Conservation (phyloP, 2,329 filamentous ascomycete genomes). For the Fusarium sp. region DNA sequence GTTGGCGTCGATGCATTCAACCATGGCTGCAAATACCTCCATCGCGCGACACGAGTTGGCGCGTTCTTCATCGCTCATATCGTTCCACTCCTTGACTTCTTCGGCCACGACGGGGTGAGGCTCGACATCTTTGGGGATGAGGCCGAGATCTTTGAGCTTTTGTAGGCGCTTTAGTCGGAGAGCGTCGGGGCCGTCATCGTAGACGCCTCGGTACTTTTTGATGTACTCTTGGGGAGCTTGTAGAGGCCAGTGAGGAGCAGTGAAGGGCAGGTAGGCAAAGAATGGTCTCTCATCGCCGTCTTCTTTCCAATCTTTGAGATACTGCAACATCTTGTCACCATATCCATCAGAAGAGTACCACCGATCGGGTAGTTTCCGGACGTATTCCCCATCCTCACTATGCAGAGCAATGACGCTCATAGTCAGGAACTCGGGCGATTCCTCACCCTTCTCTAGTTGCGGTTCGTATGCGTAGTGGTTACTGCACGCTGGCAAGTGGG, state of each 20-base stretch:
- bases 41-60: constrained; percentile 42
- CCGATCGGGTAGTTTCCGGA: constrained; percentile 48
- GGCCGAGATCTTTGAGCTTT: constrained; percentile 55
- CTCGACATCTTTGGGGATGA: constrained; percentile 49
- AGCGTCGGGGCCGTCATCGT: constrained; percentile 69
- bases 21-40: constrained; percentile 68
- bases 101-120: constrained; percentile 30
- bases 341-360: constrained; percentile 61
- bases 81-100: constrained; percentile 18
- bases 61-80: constrained; percentile 13
- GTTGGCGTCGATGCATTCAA: constrained; percentile 65
- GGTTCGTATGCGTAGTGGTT: constrained; percentile 57
- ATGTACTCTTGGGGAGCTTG: constrained; percentile 68
- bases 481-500: constrained; percentile 69
- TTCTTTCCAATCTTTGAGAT: constrained; percentile 47
- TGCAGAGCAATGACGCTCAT: constrained; percentile 35
- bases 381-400: constrained; percentile 26
- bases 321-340: constrained; percentile 57
- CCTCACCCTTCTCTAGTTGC: constrained; percentile 19
- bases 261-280: constrained; percentile 56
- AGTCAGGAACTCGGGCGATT: constrained; percentile 27
- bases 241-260: constrained; percentile 73
- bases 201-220: constrained; percentile 68
- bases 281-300: constrained; percentile 43
- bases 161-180: constrained; percentile 58